These are phyloP conservation scores for Candida sanyiensis DNA, from an alignment of 805 yeast genomes.

Conservation along the genomic window DNA sequence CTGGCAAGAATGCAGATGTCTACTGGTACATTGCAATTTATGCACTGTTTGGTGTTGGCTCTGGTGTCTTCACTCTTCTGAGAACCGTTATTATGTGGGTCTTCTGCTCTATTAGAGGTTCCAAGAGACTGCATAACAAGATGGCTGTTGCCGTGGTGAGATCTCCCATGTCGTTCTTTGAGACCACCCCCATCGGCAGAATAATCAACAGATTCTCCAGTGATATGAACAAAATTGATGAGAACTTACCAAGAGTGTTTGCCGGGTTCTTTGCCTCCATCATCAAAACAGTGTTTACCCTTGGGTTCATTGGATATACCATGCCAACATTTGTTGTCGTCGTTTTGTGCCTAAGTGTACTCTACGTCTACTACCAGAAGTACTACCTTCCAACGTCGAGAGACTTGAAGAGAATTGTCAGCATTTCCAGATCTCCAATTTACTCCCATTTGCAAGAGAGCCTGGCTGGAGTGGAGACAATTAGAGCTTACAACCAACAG, in stretches of 20 bases:
- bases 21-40: constrained; percentile 46
- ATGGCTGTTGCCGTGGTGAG: constrained; percentile 50
- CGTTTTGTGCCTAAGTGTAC: constrained; percentile 37
- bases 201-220: constrained; percentile 59
- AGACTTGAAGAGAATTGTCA: constrained; percentile 70
- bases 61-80: constrained; percentile 42
- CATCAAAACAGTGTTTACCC: constrained; percentile 42
- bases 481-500: constrained; percentile 68
- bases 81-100: constrained; percentile 45
- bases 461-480: constrained; percentile 68
- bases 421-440: constrained; percentile 68
- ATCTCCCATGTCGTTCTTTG: constrained; percentile 64
- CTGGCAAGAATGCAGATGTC: constrained; percentile 39
- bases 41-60: constrained; percentile 48
- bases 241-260: constrained; percentile 49
- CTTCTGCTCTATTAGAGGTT: constrained; percentile 50
- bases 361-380: constrained; percentile 66
- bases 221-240: constrained; percentile 55
- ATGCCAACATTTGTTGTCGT: constrained; percentile 51
- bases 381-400: constrained; percentile 67
- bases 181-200: constrained; percentile 64
- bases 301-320: constrained; percentile 45
- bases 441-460: constrained; percentile 82
- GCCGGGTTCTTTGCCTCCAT: constrained; percentile 40
- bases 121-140: constrained; percentile 46